Evolutionary conservation across 371 early-diverging fungal genomes (phyloP), one percentile per base, ranked within the genome.

Genomic region (Apophysomyces sp.): DNA sequence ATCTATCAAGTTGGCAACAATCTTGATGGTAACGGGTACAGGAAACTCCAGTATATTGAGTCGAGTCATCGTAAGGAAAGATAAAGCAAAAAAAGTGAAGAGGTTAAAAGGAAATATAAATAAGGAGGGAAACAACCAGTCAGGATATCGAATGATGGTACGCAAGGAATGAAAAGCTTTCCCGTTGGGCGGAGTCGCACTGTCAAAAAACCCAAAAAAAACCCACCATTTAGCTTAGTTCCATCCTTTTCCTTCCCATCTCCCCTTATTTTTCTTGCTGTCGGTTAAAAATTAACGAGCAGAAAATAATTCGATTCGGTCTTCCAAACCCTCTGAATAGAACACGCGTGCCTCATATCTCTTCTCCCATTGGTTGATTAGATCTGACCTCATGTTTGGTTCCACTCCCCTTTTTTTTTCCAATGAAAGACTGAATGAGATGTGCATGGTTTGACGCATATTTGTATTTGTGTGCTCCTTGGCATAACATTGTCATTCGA

Each of bases 1-100:
- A 52, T 82, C 77, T 32, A 84, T 58, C 40, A 82, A 65, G 18
- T 73, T 63, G 13, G 84, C 73, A 11, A 83, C 81, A 8, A 83
- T 67, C 13, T 71, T 58, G 0, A 80, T 58, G 5, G 80, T 71
- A 32, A 72, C 62, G 9, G 71, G 61, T 3, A 71, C 76, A 21
- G 83, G 63, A 37, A 74, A 80, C 26, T 70, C 68, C 55, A 71
- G 77, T 57, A 82, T 78, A 56, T 82, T 70, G 40, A 62, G 26
- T 52, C 72, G 65, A 68, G 39, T 21, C 55, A 9, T 18, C 4
- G 15, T 29, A 18, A 55, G 27, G 15, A 27, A 16, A 40, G 36
- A 34, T 5, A 29, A 30, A 51, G 34, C 12, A 34, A 34, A 11
- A 4, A 34, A 34, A 3, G 5, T 34, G 13, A 34, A 34, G 34